phyloP scores from a whole-genome alignment of 352 stramenopile genomes.

The Achlya hypogyna region DNA sequence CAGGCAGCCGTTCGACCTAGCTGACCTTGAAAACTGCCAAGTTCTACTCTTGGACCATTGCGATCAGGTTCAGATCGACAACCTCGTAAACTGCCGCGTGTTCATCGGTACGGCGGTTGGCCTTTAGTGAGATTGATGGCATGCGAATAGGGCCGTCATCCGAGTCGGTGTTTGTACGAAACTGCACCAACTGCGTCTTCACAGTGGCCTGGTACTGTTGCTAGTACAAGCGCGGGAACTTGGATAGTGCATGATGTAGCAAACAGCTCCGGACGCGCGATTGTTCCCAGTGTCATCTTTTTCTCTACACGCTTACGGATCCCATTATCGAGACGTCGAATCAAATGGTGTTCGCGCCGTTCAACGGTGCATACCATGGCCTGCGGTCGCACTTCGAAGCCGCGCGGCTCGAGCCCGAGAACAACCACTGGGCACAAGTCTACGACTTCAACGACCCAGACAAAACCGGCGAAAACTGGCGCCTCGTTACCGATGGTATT shows the following conservation, averaged over 20 bases:
- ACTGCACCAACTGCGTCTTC: slow-evolving; percentile 85
- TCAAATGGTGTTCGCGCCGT: slow-evolving; percentile 81
- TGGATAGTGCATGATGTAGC: slow-evolving; percentile 23
- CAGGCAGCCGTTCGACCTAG: slow-evolving; percentile 83
- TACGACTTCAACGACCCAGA: slow-evolving; percentile 90
- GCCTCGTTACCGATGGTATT: slow-evolving; percentile 45
- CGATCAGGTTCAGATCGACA: slow-evolving; percentile 89
- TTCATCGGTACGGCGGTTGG: slow-evolving; percentile 54
- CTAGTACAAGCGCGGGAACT: too few species aligned
- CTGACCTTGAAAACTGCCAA: slow-evolving; percentile 68
- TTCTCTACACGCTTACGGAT: slow-evolving; percentile 85
- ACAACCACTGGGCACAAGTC: slow-evolving; percentile 86
- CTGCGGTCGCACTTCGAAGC: slow-evolving; percentile 61
- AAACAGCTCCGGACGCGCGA: slow-evolving; percentile 87
- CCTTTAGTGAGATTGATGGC: not conserved
- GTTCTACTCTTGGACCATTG: slow-evolving; percentile 80
- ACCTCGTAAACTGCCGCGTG: slow-evolving; percentile 73
- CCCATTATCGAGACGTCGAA: slow-evolving; percentile 88
- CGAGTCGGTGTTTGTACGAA: slow-evolving; percentile 85
- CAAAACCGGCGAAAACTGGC: slow-evolving; percentile 63
- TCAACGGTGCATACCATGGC: slow-evolving; percentile 77
- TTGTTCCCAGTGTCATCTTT: slow-evolving; percentile 72
- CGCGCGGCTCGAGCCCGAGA: slow-evolving; percentile 62
- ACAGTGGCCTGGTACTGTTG: slow-evolving; percentile 80
- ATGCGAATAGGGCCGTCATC: slow-evolving; percentile 43